Evolutionary conservation across 2,329 filamentous ascomycete species (phyloP), one percentile per base, ranked within the genome.

Genomic region (Hymenoscyphus infarciens): DNA sequence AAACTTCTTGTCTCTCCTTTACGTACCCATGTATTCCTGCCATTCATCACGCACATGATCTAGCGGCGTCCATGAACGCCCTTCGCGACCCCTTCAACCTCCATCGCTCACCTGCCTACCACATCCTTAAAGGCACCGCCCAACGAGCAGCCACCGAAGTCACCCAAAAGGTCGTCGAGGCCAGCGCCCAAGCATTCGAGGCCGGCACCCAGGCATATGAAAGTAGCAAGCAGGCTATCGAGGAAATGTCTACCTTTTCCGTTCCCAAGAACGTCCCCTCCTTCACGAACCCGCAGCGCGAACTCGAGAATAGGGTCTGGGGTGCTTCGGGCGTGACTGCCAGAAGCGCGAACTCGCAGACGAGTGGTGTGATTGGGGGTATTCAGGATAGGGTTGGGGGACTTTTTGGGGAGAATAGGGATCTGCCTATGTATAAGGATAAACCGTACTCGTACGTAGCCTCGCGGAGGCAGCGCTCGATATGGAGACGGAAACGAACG

Each of bases 391-490:
- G 83, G 65, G 80, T 91, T 39, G 83, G 83, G 58, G 82, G 81
- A 63, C 82, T 92, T 64, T 87, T 93, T 66, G 84, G 87, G 42
- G 83, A 77, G 27, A 76, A 75, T 71, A 78, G 38, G 75, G 80
- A 86, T 63, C 79, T 99, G 66, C 95, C 95, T 55, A 93, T 98
- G 90, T 99, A 99, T 80, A 99, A 99, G 78, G 95, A 99, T 78
- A 99, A 99, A 76, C 95, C 95, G n/a, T 95, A 91, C 74, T 83
- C 82, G 58, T 88, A 90, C 71, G 81, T 84, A 53, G 78, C 82
- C 38, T 85, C 84, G 64, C 81, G 83, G 69, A 83, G 84, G 70
- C 80, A 81, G 65, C 81, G 81, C 59, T 81, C 85, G 38, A 77
- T 85, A 69, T 87, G 85, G 78, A 83, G 83, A 75, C 83, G 84